Evolutionary conservation across 2,329 filamentous ascomycete species (phyloP), one percentile per base, ranked within the genome.

Genomic region (Mycosphaerella arachidis): DNA sequence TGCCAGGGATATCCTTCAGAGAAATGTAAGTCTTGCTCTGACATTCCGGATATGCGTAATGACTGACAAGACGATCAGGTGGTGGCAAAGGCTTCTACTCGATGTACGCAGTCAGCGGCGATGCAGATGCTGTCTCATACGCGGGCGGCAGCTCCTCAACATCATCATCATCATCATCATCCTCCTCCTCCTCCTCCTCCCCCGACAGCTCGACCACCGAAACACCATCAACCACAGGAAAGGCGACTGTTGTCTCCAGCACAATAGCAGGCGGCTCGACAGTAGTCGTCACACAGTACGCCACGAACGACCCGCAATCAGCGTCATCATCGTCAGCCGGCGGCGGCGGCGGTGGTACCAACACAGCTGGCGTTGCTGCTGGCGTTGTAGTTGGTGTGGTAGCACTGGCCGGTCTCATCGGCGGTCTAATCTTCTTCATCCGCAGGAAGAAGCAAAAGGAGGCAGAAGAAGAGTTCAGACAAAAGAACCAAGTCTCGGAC

Each of bases 331-430:
- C 27, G 6, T 50, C 83, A 55, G 18, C 76, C 45, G n/a, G 56
- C 20, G 48, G 35, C 7, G 56, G 65, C 35, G 63, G 66, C 13
- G 66, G 66, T 20, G 72, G 73, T 30, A 79, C 86, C n/a, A 92
- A 88, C 72, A 90, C 86, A 18, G 89, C 86, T 48, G 91, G 89
- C 53, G 93, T 97, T 67, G 92, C 89, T 18, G 93, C 87, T 13
- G 93, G 93, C 62, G 90, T 91, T 1, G 92, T 97, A 1, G 89
- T 94, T 9, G 92, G 90, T 59, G 85, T 96, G 1, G 79, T 96
- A 2, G 89, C 78, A 1, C 70, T 92, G 3, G 84, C 80, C 56
- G 88, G 81, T 16, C 80, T 90, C 18, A 78, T 84, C 12, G 91
- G 86, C 48, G 92, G 84, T 56, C 77, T 82, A 5, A 87, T 91